Evolutionary conservation across 2,329 filamentous ascomycete genomes (phyloP), one percentile per base, ranked within the genome.

Genomic region (Aspergillus tamarii): DNA sequence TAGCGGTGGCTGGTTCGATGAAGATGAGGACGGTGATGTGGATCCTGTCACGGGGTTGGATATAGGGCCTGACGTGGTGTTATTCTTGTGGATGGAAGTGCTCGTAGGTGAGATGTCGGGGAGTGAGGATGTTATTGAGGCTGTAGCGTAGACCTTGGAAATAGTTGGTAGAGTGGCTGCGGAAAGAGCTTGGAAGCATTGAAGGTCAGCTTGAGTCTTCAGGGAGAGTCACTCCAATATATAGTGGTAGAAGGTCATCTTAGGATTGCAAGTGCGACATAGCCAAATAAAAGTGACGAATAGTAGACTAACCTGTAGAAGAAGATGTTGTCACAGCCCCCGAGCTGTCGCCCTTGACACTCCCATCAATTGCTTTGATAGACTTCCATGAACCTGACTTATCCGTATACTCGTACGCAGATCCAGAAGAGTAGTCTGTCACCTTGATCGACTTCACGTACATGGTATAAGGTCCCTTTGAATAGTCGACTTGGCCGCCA

Each of bases 381-480:
- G 91, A 94, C 68, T 87, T 75, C 92, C 93, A 97, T 26, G 84
- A 86, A 54, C 95, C 95, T 55, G 86, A 89, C 41, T 84, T 87
- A 76, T 95, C 91, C 69, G 87, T 86, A 81, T 98, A 99, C 63
- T 82, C 84, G 83, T 99, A 99, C 67, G 90, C 83, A 21, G 86
- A 89, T 60, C 95, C 95, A 1, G 94, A 97, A 21, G 94, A 97
- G 82, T 98, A 99, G 82, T 99, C 95, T 57, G 89, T 89, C 45
- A 97, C 87, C 60, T 85, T 83, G 70, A 97, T 80, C 34, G 86
- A 91, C 78, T 90, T 87, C 74, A 98, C 89, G 59, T 87, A 81
- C 94, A 98, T 98, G 67, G 85, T 88, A 81, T 91, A 99, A 0
- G 95, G 95, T 0, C 92, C 94, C 67, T 89, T 74, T 60, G 85